A percentile compares a stretch with the other conserved stretches of the same genome.
Conservation (phyloP, 805 yeast species). For the Teunomyces barrocoloradensis region DNA sequence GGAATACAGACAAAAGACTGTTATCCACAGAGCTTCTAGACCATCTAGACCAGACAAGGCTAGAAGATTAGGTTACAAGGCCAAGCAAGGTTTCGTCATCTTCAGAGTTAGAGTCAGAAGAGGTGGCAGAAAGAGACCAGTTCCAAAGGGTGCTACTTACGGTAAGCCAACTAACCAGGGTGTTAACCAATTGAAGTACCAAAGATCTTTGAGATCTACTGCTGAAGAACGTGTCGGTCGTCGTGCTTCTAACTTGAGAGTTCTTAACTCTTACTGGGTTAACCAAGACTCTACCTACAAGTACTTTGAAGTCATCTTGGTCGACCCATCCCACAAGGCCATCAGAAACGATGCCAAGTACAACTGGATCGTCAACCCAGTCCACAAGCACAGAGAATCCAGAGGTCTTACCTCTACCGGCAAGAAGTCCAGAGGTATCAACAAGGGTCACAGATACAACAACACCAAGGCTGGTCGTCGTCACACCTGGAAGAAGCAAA, state of each 20-base stretch:
- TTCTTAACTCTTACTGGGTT: slow-evolving; percentile 99
- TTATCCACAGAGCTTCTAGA: slow-evolving; percentile 97
- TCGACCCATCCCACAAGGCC: slow-evolving; percentile 98
- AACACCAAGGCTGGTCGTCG: slow-evolving; percentile 98
- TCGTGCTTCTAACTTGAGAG: slow-evolving; percentile 98
- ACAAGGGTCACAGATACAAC: slow-evolving; percentile 99
- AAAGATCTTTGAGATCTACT: slow-evolving; percentile 94
- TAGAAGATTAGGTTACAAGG: slow-evolving; percentile 99
- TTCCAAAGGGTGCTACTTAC: slow-evolving; percentile 99
- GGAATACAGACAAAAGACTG: slow-evolving; percentile 99
- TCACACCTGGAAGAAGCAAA: slow-evolving; percentile 99
- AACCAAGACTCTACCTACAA: slow-evolving; percentile 99
- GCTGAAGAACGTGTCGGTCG: slow-evolving; percentile 99
- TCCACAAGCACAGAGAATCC: slow-evolving; percentile 99
- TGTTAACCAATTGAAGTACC: slow-evolving; percentile 98
- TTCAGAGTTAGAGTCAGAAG: slow-evolving; percentile 99
- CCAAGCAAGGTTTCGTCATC: slow-evolving; percentile 99
- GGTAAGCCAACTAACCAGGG: slow-evolving; percentile 99
- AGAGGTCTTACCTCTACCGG: slow-evolving; percentile 99
- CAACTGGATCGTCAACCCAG: slow-evolving; percentile 99
- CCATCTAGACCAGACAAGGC: slow-evolving; percentile 99
- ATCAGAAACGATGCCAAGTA: slow-evolving; percentile 97
- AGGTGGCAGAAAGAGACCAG: slow-evolving; percentile 99
- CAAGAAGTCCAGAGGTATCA: slow-evolving; percentile 99
- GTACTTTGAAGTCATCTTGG: slow-evolving; percentile 96